phyloP scores from a whole-genome alignment of 768 basidiomycete species.

The Coprinopsis strossmayeri region DNA sequence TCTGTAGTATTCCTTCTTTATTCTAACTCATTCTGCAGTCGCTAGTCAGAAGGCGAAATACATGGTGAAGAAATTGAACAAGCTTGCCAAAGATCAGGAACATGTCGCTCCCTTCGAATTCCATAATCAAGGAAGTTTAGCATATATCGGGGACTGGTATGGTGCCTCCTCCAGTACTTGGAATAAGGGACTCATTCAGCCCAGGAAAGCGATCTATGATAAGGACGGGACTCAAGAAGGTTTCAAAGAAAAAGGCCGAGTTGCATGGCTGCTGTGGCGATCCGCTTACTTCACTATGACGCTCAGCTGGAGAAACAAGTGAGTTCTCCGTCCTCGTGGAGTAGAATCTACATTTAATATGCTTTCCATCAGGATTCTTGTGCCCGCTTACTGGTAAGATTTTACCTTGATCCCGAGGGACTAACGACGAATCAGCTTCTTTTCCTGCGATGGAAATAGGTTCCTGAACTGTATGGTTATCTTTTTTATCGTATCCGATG shows the following conservation, averaged over 20 bases:
- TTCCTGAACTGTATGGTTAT: slow-evolving; percentile 57
- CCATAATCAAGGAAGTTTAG: slow-evolving; percentile 66
- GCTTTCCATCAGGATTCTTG: slow-evolving; percentile 41
- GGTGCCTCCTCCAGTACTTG: no score
- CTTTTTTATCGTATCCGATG: neutral
- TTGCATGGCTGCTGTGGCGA: slow-evolving; percentile 78
- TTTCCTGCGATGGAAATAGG: no score
- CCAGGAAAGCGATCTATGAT: slow-evolving; percentile 81
- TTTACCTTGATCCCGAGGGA: slow-evolving; percentile 18
- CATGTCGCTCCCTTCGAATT: slow-evolving; percentile 56
- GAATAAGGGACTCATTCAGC: no score
- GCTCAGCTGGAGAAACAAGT: slow-evolving; percentile 67
- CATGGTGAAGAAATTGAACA: slow-evolving; percentile 60
- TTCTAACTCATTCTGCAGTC: slow-evolving; percentile 48
- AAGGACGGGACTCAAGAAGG: slow-evolving; percentile 34
- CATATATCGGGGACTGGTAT: slow-evolving; percentile 72
- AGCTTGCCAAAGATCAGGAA: slow-evolving; percentile 43
- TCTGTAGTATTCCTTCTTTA: no score
- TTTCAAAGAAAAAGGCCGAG: slow-evolving; percentile 55
- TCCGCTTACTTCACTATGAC: slow-evolving; percentile 80
- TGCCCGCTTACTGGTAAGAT: slow-evolving; percentile 49
- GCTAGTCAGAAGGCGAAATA: slow-evolving; percentile 75
- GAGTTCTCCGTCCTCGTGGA: slow-evolving; percentile 16
- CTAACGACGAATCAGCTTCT: no score
- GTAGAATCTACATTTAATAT: slow-evolving; percentile 1